Base-by-base conservation (phyloP, 768 basidiomycete genomes). In the Psilocybe subaeruginosa region DNA sequence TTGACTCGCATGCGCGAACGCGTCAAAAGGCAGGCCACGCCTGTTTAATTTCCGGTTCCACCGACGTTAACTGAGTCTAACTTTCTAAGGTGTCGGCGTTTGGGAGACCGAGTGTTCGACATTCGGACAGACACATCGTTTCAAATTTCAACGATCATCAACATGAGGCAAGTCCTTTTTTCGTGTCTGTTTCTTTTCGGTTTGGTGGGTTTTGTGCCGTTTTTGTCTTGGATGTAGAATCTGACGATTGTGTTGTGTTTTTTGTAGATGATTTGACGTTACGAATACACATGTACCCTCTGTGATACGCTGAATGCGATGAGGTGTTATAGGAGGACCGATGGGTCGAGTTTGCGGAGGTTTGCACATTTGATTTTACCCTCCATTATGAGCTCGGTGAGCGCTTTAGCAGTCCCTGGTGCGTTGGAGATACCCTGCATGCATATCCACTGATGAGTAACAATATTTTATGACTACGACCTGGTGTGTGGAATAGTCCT, bases 321-420 rank as follows among this genome's bases (percentile, higher is more conserved):
- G 12, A 49, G 9, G 23, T n/a, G 16, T 48, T 62, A 59, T 23
- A 68, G 23, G 27, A 64, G 45, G 9, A 57, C 52, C 4, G 59
- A 61, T 4, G 67, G 67, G 16, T 64, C 79, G 45, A 88, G 76
- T 62, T 71, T 78, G 63, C 73, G 74, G 64, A 89, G 69, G 53
- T 86, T 77, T 1, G 85, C 86, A 59, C 86, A 88, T 39, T 69
- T 77, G 50, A 84, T 82, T 61, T 81, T 81, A 9, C 90, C 90
- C 33, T 88, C 83, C 74, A 94, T 77, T 6, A 95, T 74, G 16
- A 92, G 74, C 71, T 93, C 91, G 12, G 85, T 78, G 45, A 97
- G 71, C 6, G 84, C 85, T 65, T 82, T 85, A 1, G 89, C 95
- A 3, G 93, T 95, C 3, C 92, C 94, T 0, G 94, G 93, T 3